Conservation (phyloP, 345 rosid species). For the Brassica nigra region DNA sequence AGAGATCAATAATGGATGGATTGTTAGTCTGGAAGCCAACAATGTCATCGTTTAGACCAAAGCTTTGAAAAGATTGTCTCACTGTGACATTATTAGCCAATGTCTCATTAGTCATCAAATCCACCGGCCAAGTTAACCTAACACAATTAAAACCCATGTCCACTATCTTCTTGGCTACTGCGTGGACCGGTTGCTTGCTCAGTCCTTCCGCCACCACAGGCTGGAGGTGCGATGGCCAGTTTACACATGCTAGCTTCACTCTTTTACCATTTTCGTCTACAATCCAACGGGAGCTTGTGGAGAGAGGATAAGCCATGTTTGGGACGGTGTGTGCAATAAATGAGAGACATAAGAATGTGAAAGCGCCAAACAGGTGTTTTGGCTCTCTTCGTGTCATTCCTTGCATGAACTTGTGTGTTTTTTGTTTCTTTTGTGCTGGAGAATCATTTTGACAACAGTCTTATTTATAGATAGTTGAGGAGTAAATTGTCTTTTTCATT, state of each 20-base stretch:
- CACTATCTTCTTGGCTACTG: slow-evolving; percentile 41
- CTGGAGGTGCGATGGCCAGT: slow-evolving; percentile 68
- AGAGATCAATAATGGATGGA: slow-evolving; percentile 69
- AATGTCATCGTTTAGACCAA: slow-evolving; percentile 59
- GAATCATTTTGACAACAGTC: slow-evolving; percentile 21
- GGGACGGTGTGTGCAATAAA: background rate
- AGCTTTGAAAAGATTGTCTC: slow-evolving; percentile 55
- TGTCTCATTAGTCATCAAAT: slow-evolving; percentile 55
- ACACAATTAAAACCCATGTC: slow-evolving; percentile 69
- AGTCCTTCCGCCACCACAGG: slow-evolving; percentile 73
- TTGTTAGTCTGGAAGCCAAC: slow-evolving; percentile 64
- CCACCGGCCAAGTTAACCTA: slow-evolving; percentile 69
- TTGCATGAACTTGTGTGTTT: background rate
- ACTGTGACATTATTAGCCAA: slow-evolving; percentile 53
- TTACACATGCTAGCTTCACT: slow-evolving; percentile 70
- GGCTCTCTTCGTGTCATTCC: slow-evolving; percentile 18
- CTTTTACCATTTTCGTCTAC: slow-evolving; percentile 49
- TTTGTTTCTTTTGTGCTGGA: background rate
- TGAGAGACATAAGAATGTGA: slow-evolving; percentile 13
- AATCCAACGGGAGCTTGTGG: slow-evolving; percentile 60
- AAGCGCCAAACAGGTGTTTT: slow-evolving; percentile 9
- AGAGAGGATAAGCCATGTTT: slow-evolving; percentile 47
- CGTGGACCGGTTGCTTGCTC: slow-evolving; percentile 56
- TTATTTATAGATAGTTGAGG: slow-evolving; percentile 17
- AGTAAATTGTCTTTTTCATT: slow-evolving; percentile 20